phyloP scores from a whole-genome alignment of 306 rosid species.

The Lupinus albus region DNA sequence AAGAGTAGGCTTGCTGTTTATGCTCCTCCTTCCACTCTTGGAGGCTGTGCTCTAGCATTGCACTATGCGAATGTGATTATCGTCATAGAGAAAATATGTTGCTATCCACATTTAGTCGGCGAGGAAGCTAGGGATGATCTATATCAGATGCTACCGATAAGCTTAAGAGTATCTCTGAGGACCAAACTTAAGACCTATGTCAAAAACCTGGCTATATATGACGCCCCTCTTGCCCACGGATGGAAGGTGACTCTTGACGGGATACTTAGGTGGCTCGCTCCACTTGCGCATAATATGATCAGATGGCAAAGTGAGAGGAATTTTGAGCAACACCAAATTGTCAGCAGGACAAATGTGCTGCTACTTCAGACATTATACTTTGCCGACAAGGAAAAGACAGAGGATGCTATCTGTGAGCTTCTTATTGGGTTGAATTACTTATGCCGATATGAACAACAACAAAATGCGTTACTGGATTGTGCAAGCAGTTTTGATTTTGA shows the following conservation, averaged over 20 bases:
- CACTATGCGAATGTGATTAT: slow-evolving; percentile 92
- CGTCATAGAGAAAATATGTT: slow-evolving; percentile 84
- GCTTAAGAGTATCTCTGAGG: slow-evolving; percentile 73
- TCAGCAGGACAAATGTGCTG: slow-evolving; percentile 71
- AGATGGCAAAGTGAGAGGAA: slow-evolving; percentile 97
- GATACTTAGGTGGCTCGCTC: slow-evolving; percentile 77
- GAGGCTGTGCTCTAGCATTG: slow-evolving; percentile 88
- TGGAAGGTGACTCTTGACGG: slow-evolving; percentile 91
- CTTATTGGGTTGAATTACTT: slow-evolving; percentile 92
- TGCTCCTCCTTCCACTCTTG: slow-evolving; percentile 81
- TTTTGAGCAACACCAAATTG: slow-evolving; percentile 81
- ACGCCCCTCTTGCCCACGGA: slow-evolving; percentile 94
- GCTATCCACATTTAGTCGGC: slow-evolving; percentile 84
- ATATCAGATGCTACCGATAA: slow-evolving; percentile 86
- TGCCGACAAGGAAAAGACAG: slow-evolving; percentile 78
- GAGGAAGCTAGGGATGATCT: slow-evolving; percentile 93
- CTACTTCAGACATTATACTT: slow-evolving; percentile 84
- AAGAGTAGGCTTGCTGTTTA: slow-evolving; percentile 59
- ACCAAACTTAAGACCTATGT: slow-evolving; percentile 75
- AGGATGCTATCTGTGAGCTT: slow-evolving; percentile 80
- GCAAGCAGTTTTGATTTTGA: slow-evolving; percentile 90
- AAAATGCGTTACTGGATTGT: slow-evolving; percentile 84
- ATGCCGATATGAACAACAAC: slow-evolving; percentile 94
- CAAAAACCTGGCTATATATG: slow-evolving; percentile 84
- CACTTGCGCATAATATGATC: slow-evolving; percentile 89